Percentiles rank a stretch among this genome's conserved stretches.
Conservation (phyloP, 768 basidiomycete species). For the Cantharellus cinnabarinus region DNA sequence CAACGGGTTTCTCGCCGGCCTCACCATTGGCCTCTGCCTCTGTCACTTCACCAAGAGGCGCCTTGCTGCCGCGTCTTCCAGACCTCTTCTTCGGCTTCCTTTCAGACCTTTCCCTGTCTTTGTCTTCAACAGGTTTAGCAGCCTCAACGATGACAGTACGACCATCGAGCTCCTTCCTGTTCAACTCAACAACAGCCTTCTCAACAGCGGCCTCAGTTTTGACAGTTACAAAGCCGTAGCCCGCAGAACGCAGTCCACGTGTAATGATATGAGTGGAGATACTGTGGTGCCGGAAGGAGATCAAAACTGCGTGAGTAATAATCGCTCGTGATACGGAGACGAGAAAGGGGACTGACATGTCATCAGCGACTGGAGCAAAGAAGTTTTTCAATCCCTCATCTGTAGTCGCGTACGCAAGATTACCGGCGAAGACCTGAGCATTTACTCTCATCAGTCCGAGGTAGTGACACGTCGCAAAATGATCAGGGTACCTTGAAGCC, state of each 20-base stretch:
- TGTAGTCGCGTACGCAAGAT: conserved; percentile 85
- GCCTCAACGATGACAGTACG: conserved; percentile 80
- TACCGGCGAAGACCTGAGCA: conserved; percentile 75
- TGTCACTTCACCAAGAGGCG: conserved; percentile 74
- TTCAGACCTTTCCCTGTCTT: conserved; percentile 65
- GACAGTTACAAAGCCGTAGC: conserved; percentile 85
- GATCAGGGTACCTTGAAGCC: conserved; percentile 8
- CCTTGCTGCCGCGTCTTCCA: conserved; percentile 69
- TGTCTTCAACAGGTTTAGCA: conserved; percentile 79
- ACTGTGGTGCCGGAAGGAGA: conserved; percentile 21
- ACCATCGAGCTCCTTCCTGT: conserved; percentile 78
- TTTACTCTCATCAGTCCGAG: conserved; percentile 2
- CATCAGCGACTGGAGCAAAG: conserved; percentile 71
- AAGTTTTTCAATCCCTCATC: conserved; percentile 89
- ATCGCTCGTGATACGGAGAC: conserved; percentile 12
- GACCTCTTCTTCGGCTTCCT: conserved; percentile 54
- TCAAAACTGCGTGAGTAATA: conserved; percentile 2
- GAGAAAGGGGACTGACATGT: conserved; percentile 48
- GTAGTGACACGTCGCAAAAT: conserved; percentile 9
- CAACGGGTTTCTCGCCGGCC: conserved; percentile 20
- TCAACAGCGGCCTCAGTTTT: conserved; percentile 62
- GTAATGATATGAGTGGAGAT: conserved; percentile 70
- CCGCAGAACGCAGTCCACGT: conserved; percentile 68
- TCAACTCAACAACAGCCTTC: conserved; percentile 65
- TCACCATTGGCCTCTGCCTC: conserved; percentile 70